Evolutionary conservation across 1,284 basidiomycete genomes (phyloP), one percentile per base, ranked within the genome.

Genomic region (Amylostereum chailletii): DNA sequence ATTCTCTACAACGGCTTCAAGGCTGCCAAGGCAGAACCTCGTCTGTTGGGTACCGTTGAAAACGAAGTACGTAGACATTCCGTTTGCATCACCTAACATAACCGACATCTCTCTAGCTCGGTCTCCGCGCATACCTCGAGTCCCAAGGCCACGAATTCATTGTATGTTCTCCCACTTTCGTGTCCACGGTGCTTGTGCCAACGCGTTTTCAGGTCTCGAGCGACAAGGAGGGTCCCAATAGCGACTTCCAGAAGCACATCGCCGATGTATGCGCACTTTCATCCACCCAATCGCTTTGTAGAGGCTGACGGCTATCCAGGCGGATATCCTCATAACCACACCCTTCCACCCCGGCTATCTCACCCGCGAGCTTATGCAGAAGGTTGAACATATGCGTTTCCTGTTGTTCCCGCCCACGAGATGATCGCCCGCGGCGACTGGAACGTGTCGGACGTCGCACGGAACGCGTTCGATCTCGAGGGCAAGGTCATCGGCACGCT

Each of bases 401-500:
- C n/a, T n/a, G n/a, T n/a, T n/a, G n/a, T 82, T 6, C 85, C 85
- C 30, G 87, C 85, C 26, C 86, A 90, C 64, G 81, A 84, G 76
- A 91, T 93, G 81, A 86, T 90, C 58, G 77, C 88, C 58, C 75
- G 76, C 45, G 88, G 88, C 39, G 83, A 89, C 57, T 94, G 92
- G 91, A 73, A 86, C 63, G 90, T 94, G 45, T 89, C 87, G 27
- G 75, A 86, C 3, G 67, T 92, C 54, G 89, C 89, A 5, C 79
- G 89, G 53, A 80, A 86, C 61, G 83, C 88, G 3, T 96, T 78
- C 62, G 93, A 96, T 66, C 74, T 96, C 54, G 93, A 96, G 70
- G 81, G 79, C 66, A 95, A 95, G 72, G 87, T 92, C 45, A 81
- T 95, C 51, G 91, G 90, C 33, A 93, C 90, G 39, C 84, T 94